Conservation (phyloP, 768 basidiomycete genomes). For the Amanita muscaria region DNA sequence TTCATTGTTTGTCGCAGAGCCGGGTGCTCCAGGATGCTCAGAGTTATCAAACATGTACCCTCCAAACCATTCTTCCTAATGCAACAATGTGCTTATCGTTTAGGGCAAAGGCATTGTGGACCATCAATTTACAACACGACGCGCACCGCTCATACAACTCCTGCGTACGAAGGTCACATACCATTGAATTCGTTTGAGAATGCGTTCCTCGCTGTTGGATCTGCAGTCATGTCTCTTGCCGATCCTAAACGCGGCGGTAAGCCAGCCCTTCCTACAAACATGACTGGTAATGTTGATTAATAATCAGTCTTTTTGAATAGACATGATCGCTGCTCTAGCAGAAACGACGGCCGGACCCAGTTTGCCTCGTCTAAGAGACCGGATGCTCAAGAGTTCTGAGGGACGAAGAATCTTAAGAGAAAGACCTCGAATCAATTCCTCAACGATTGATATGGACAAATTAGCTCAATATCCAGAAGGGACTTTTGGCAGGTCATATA, state of each 20-base stretch:
- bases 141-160: constrained; percentile 18
- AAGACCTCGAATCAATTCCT: constrained; percentile 72
- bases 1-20: no score
- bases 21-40: no score
- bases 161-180: constrained; percentile 73
- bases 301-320: constrained; percentile 29
- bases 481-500: constrained; percentile 80
- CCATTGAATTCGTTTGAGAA: constrained; percentile 79
- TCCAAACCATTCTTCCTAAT: no score
- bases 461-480: constrained; percentile 65
- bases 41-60: no score
- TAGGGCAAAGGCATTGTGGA: no score
- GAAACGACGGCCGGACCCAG: constrained; percentile 85
- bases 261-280: no score
- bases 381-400: constrained; percentile 71
- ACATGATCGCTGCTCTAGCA: constrained; percentile 91
- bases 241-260: constrained; percentile 82
- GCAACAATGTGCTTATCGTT: no score
- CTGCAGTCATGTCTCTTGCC: constrained; percentile 70
- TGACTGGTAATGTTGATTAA: neutral
- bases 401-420: constrained; percentile 80
- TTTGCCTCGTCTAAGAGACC: constrained; percentile 65
- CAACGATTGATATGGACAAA: constrained; percentile 62
- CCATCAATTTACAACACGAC: no score
- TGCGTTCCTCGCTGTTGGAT: constrained; percentile 77